Base-by-base conservation (phyloP, 345 rosid species). In the Brassica cretica region DNA sequence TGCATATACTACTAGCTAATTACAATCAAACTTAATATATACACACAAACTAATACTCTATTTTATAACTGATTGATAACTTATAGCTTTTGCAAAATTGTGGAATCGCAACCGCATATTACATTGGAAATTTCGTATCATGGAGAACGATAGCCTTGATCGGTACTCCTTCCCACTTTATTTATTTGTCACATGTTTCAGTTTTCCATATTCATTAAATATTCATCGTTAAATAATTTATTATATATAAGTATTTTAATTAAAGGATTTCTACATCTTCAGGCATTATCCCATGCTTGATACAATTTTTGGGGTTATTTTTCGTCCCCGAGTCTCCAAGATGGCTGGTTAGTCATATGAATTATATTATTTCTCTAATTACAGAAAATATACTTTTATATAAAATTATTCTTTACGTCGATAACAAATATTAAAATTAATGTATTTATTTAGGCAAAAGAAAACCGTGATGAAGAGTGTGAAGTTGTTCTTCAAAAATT, bases 381-480 rank as follows among this genome's bases (percentile, higher is more conserved):
- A 51, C 0, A 51, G 8, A 51, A 51, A 49, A 5, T 2, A n/a
- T 0, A 51, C 7, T 0, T n/a, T n/a, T 5, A 51, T 5, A 51
- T 51, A 51, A 51, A n/a, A n/a, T 1, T 51, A n/a, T 51, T 51
- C 19, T n/a, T n/a, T 51, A 49, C 56, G 56, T 5, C 7, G 37
- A 5, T 51, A n/a, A 51, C 56, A 51, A 5, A 0, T n/a, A n/a
- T 5, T n/a, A 51, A 5, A 51, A n/a, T 51, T 51, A n/a, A 15
- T 51, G 53, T 46, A 14, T 14, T 11, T 46, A 46, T 46, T 85
- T 12, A 72, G 81, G 81, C 81, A 5, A 78, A 78, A 66, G 62
- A 71, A 41, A 6, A 66, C 7, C 72, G 72, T 0, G 81, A 78
- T 1, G 71, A 65, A 66, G 81, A 78, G 5, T 78, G 71, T 56